These are phyloP conservation scores for Vaccinium vitisidaea DNA, from an alignment of 148 eudicot species.

Conservation along the genomic window DNA sequence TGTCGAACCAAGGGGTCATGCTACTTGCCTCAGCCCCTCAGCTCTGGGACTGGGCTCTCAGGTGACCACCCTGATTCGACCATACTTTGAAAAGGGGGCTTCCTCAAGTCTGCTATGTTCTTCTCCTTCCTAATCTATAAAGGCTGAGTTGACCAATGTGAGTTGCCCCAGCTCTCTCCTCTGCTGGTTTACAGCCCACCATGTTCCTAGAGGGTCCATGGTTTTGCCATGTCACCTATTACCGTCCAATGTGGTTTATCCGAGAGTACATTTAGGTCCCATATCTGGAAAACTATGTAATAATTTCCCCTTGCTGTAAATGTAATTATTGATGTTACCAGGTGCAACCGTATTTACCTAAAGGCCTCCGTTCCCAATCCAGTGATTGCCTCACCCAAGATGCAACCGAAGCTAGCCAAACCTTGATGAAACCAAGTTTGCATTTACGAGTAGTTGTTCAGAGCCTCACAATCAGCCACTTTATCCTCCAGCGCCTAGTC, in stretches of 20 bases:
- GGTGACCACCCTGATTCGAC: neutral
- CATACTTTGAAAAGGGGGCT: neutral
- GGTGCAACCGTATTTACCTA: neutral
- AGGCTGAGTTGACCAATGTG: neutral
- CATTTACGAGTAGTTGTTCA: neutral
- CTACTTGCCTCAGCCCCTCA: neutral
- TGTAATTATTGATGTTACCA: neutral
- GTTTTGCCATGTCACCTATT: neutral
- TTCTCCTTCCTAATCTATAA: neutral
- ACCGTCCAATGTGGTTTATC: neutral
- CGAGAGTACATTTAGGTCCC: neutral
- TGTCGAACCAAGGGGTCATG: neutral
- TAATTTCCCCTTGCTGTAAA: constrained; percentile 6
- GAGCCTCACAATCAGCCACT: neutral
- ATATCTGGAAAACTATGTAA: neutral
- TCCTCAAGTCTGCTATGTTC: neutral
- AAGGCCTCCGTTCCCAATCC: neutral
- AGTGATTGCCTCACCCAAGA: neutral
- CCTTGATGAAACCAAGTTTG: neutral
- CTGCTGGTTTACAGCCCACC: neutral
- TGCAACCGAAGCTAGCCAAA: neutral
- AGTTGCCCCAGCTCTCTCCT: neutral
- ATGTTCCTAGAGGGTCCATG: neutral
- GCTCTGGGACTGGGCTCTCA: neutral
- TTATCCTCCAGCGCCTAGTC: neutral